A percentile compares a stretch with the other conserved stretches of the same genome.
These are phyloP conservation scores for Cystobasidiaceae sp. DNA, from an alignment of 1,284 basidiomycete genomes.

Conservation along the genomic window DNA sequence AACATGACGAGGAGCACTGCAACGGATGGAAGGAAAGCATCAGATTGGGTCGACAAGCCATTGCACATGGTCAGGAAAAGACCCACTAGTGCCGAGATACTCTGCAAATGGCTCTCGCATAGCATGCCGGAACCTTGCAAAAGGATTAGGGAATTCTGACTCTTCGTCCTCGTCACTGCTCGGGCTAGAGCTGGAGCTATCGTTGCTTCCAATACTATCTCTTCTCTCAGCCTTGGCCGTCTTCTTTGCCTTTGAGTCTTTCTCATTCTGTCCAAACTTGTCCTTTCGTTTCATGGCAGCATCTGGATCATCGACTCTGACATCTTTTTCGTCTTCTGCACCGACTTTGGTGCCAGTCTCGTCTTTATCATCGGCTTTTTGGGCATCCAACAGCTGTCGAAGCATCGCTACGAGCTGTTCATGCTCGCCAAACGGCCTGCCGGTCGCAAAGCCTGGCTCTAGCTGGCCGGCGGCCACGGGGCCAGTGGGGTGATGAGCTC, in stretches of 20 bases:
- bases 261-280: slow-evolving; percentile 5
- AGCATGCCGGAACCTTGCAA: slow-evolving; percentile 25
- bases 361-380: not conserved
- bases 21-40: not conserved
- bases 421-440: too few species aligned
- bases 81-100: slow-evolving; percentile 27
- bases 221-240: slow-evolving; percentile 7
- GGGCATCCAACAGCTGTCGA: not conserved
- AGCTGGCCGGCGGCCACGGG: not conserved
- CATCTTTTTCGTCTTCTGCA: not conserved
- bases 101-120: slow-evolving; percentile 31
- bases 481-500: not conserved
- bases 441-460: too few species aligned
- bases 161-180: slow-evolving; percentile 2
- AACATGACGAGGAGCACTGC: slow-evolving; percentile 30
- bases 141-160: slow-evolving; percentile 27
- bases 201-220: not conserved
- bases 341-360: not conserved
- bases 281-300: slow-evolving; percentile 8
- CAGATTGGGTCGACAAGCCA: not conserved
- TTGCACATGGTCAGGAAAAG: not conserved
- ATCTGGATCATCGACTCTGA: slow-evolving; percentile 8
- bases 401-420: slow-evolving; percentile 21
- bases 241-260: not conserved
- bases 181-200: not conserved